Conservation (phyloP, 2,329 filamentous ascomycete species). For the Fusarium verticillioides region DNA sequence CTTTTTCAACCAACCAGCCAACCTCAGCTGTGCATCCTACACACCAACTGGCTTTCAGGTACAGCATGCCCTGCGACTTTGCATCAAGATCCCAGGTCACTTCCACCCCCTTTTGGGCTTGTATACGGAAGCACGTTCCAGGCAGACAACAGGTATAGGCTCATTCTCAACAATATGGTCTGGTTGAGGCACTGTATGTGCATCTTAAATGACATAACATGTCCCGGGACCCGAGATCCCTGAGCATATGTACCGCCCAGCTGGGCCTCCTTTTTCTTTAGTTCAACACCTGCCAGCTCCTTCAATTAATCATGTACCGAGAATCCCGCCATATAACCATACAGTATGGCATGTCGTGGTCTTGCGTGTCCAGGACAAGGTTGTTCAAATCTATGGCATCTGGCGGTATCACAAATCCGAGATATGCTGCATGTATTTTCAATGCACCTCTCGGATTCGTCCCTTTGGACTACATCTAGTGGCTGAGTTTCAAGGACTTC, state of each 20-base stretch:
- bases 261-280: slow-evolving; percentile 20
- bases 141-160: slow-evolving; percentile 23
- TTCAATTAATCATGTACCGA: slow-evolving; percentile 17
- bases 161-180: slow-evolving; percentile 34
- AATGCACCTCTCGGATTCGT: slow-evolving; percentile 36
- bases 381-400: slow-evolving; percentile 16
- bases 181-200: slow-evolving; percentile 28
- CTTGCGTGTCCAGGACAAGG: slow-evolving; percentile 19
- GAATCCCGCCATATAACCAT: slow-evolving; percentile 15
- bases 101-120: slow-evolving; percentile 19
- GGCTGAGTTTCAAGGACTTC: slow-evolving; percentile 20
- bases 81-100: slow-evolving; percentile 30
- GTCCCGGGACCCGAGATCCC: slow-evolving; percentile 35
- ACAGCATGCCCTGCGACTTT: slow-evolving; percentile 17
- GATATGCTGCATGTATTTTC: slow-evolving; percentile 28
- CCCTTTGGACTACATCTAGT: slow-evolving; percentile 13
- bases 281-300: background rate
- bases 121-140: slow-evolving; percentile 31
- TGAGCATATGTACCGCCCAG: slow-evolving; percentile 27
- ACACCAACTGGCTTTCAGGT: slow-evolving; percentile 25
- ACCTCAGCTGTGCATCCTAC: slow-evolving; percentile 29
- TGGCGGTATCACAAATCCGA: slow-evolving; percentile 30
- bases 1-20: slow-evolving; percentile 15
- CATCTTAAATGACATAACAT: slow-evolving; percentile 20
- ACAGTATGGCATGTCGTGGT: slow-evolving; percentile 28